Percentiles rank a stretch among this genome's conserved stretches.
phyloP scores from a whole-genome alignment of 345 rosid species.

The Sisymbrium irio region DNA sequence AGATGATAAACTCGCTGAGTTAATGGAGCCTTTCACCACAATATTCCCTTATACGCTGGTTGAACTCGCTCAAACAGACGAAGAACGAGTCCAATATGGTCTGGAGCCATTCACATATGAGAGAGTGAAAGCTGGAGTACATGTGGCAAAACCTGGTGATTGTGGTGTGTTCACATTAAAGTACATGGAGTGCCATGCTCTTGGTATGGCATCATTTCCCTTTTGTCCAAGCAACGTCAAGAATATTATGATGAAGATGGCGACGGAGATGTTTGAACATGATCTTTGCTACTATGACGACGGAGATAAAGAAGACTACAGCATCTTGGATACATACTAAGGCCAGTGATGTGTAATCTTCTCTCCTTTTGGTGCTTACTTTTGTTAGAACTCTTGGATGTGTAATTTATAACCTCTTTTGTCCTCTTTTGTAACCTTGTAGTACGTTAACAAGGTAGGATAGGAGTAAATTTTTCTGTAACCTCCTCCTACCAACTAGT shows the following conservation, averaged over 20 bases:
- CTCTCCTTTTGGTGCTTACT: too few relatives aligned
- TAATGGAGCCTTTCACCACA: background rate
- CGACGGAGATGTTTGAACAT: background rate
- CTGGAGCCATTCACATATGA: background rate
- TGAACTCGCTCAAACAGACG: background rate
- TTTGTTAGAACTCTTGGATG: background rate
- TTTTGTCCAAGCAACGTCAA: background rate
- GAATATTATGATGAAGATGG: background rate
- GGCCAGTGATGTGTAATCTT: background rate
- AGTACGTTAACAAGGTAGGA: background rate
- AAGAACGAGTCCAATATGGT: background rate
- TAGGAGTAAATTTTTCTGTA: background rate
- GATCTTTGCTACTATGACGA: background rate
- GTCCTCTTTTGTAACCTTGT: background rate
- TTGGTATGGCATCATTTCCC: background rate
- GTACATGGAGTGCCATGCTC: background rate
- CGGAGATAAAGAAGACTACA: background rate
- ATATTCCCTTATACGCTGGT: background rate
- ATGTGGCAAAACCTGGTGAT: background rate
- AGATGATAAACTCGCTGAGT: background rate
- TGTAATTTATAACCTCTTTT: too few relatives aligned
- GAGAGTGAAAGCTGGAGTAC: background rate
- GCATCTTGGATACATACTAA: background rate
- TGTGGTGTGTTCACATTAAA: background rate
- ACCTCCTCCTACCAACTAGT: background rate